Percentiles rank a stretch among this genome's conserved stretches.
phyloP scores from a whole-genome alignment of 257 asterid genomes.

The Capsicum baccatum region DNA sequence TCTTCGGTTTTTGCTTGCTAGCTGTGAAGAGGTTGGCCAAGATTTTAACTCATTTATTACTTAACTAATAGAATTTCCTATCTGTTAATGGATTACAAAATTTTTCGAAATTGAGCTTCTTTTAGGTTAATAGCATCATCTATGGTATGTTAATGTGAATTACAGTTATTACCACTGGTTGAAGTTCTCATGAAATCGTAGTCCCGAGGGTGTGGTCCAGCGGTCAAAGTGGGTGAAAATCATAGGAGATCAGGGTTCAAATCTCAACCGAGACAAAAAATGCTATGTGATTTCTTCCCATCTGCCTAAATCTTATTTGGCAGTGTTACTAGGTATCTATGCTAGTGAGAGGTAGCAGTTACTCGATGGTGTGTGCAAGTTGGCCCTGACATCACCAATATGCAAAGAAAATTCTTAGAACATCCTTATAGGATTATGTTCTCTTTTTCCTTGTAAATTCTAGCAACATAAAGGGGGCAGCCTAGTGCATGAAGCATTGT shows the following conservation, averaged over 20 bases:
- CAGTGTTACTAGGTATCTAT: background rate
- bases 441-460: too few relatives aligned
- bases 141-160: conserved; percentile 5
- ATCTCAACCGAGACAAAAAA: background rate
- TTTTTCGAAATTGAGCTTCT: background rate
- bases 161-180: background rate
- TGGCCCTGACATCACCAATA: background rate
- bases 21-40: conserved; percentile 84
- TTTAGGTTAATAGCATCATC: conserved; percentile 20
- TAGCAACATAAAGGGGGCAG: too few relatives aligned
- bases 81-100: background rate
- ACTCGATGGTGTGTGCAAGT: background rate
- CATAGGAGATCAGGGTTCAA: background rate
- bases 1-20: conserved; percentile 96
- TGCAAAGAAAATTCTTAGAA: background rate
- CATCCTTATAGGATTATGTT: too few relatives aligned
- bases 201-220: background rate
- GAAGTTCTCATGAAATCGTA: background rate
- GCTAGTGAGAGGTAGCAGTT: background rate
- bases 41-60: conserved; percentile 24
- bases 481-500: too few relatives aligned
- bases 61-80: background rate
- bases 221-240: background rate
- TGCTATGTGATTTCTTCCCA: background rate
- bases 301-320: background rate